These are phyloP conservation scores for Corynascus novoguineensis DNA, from an alignment of 495 filamentous ascomycete species.

Conservation along the genomic window DNA sequence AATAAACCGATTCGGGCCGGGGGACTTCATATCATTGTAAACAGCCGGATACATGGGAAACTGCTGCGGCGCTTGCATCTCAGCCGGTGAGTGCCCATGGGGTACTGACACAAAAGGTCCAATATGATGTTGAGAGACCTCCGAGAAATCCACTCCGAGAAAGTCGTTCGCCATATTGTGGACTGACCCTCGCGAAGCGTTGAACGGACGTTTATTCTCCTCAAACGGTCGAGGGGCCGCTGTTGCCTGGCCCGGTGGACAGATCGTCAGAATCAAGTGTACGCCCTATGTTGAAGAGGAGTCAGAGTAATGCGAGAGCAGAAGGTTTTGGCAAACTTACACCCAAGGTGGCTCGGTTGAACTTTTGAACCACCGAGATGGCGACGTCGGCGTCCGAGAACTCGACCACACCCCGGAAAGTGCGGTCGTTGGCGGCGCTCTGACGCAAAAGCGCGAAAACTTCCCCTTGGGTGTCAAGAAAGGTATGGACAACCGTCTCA, in stretches of 20 bases:
- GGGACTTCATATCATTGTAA: constrained; percentile 23
- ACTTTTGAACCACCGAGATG: constrained; percentile 29
- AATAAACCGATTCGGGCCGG: constrained; percentile 27
- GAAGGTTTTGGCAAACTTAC: constrained; percentile 34
- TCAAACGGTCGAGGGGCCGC: constrained; percentile 2
- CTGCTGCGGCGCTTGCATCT: constrained; percentile 19
- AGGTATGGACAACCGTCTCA: constrained; percentile 41
- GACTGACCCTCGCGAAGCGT: constrained; percentile 1
- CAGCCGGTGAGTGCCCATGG: constrained; percentile 15
- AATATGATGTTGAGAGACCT: constrained; percentile 9
- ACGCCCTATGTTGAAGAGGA: constrained; percentile 14
- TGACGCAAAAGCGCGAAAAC: constrained; percentile 47
- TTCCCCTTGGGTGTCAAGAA: constrained; percentile 50
- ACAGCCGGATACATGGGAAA: constrained; percentile 34
- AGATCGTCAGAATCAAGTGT: constrained; percentile 16
- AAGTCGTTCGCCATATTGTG: constrained; percentile 19
- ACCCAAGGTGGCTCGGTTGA: constrained; percentile 44
- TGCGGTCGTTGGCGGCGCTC: constrained; percentile 29
- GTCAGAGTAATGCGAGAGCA: neutral
- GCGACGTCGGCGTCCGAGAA: constrained; percentile 48
- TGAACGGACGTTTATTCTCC: neutral
- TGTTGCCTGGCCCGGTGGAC: neutral
- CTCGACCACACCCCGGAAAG: constrained; percentile 45
- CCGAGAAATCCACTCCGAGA: constrained; percentile 15
- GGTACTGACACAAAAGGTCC: constrained; percentile 2